A percentile compares a stretch with the other conserved stretches of the same genome.
These are phyloP conservation scores for Aspergillus conjunctus DNA, from an alignment of 495 filamentous ascomycete genomes.

Conservation along the genomic window DNA sequence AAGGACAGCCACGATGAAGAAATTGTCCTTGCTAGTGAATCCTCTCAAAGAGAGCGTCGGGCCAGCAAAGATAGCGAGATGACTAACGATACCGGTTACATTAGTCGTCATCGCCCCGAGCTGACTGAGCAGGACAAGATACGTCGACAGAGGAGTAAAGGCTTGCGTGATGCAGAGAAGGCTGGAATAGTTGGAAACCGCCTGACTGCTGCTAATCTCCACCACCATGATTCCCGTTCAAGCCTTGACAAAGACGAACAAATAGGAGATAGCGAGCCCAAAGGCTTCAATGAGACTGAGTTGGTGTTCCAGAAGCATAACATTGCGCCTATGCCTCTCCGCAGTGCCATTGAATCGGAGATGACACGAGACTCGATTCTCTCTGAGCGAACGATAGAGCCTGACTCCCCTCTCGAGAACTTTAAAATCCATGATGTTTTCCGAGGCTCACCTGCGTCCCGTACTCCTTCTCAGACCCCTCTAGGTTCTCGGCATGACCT, in stretches of 20 bases:
- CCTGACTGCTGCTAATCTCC: slow-evolving; percentile 65
- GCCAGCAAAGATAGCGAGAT: slow-evolving; percentile 47
- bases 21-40: slow-evolving; percentile 57
- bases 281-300: slow-evolving; percentile 61
- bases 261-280: slow-evolving; percentile 41
- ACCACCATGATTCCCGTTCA: slow-evolving; percentile 64
- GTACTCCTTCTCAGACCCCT: slow-evolving; percentile 56
- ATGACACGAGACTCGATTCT: slow-evolving; percentile 82
- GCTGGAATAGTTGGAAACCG: slow-evolving; percentile 56
- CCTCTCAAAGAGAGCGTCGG: slow-evolving; percentile 48
- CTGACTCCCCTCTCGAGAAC: slow-evolving; percentile 42
- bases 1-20: slow-evolving; percentile 62
- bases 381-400: slow-evolving; percentile 74
- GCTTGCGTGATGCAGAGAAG: slow-evolving; percentile 58
- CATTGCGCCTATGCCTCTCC: slow-evolving; percentile 80
- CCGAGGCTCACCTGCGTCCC: slow-evolving; percentile 52
- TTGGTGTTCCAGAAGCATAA: slow-evolving; percentile 62
- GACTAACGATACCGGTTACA: slow-evolving; percentile 49
- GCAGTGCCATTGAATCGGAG: slow-evolving; percentile 82
- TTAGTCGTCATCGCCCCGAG: slow-evolving; percentile 53
- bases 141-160: slow-evolving; percentile 61
- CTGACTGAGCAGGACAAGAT: slow-evolving; percentile 55
- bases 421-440: slow-evolving; percentile 55
- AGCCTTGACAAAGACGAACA: slow-evolving; percentile 57
- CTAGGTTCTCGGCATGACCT: slow-evolving; percentile 52